phyloP scores from a whole-genome alignment of 1,139 yeast species.

The Zygoascus hellenicus region DNA sequence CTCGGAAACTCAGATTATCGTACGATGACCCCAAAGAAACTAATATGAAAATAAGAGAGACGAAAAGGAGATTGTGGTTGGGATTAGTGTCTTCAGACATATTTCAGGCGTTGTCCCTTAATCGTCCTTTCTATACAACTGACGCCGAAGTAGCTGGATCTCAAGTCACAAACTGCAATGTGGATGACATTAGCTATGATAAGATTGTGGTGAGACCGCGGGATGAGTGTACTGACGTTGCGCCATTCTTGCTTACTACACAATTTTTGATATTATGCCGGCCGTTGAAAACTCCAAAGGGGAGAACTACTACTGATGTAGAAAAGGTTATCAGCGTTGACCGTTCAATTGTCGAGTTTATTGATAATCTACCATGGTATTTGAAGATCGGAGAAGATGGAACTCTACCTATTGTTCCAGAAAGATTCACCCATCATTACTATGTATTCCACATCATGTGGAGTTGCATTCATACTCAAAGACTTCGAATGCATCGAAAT shows the following conservation, averaged over 20 bases:
- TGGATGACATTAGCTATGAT: constrained; percentile 8
- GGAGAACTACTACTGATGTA: neutral
- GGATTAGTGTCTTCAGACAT: constrained; percentile 6
- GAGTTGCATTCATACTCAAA: constrained; percentile 11
- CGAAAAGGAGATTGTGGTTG: constrained; percentile 2
- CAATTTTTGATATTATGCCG: constrained; percentile 7
- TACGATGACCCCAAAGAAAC: constrained; percentile 5
- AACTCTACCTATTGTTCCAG: constrained; percentile 4
- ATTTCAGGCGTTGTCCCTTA: constrained; percentile 6
- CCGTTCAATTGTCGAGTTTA: neutral
- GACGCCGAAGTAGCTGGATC: neutral
- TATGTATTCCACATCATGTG: constrained; percentile 6
- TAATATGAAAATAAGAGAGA: constrained; percentile 1
- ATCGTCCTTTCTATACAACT: constrained; percentile 5
- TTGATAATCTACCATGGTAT: constrained; percentile 3
- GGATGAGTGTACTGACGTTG: constrained; percentile 7
- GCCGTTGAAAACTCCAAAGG: neutral
- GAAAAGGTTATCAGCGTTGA: constrained; percentile 4
- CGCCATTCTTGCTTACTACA: constrained; percentile 4
- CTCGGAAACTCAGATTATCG: neutral
- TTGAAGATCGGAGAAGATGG: constrained; percentile 1
- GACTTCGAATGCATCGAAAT: constrained; percentile 7
- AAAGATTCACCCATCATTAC: constrained; percentile 6
- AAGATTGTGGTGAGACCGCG: constrained; percentile 3
- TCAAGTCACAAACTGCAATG: constrained; percentile 7